Base-by-base conservation (phyloP, 2,329 filamentous ascomycete genomes). In the Parafenestella ontariensis region DNA sequence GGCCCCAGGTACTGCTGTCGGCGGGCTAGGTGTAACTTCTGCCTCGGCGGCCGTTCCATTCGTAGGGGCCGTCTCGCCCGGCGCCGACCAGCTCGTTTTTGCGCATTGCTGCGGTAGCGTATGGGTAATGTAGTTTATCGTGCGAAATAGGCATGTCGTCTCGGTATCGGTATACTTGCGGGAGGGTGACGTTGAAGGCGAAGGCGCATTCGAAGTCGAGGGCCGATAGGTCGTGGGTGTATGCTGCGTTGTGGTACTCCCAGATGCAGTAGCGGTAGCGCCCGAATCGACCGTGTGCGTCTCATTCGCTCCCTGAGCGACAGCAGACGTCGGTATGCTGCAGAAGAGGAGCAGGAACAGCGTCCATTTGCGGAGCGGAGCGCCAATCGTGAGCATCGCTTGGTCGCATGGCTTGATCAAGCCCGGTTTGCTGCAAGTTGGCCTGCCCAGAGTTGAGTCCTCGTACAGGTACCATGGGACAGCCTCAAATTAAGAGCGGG, bases 81-180 rank as follows among this genome's bases (percentile, higher is more conserved):
- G 64, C 13, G 68, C 65, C 15, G 72, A 63, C 80, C 87, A 87
- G 36, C 82, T 81, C n/a, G 85, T 87, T 44, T 84, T 85, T 20
- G 91, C 79, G 70, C 90, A 94, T 78, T 90, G 89, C 71, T 91
- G 89, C 10, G 89, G 89, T 34, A 93, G 78, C 1, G 85, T 87
- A 64, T 93, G 89, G 10, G 89, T 93, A 58, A 94, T 91, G 75
- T 93, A 92, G 76, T 94, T 93, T 70, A 91, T 87, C 1, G 88
- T 91, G 62, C 85, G 84, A 56, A 75, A 81, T 11, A 76, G 77
- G 70, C 81, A 83, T 44, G 77, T 79, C 18, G 73, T 65, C 2
- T 81, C 55, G 49, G 56, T 53, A 17, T 81, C 50, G 55, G 52
- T 36, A 43, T 65, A 68, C 15, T 64, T 60, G 54, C 65, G 54